Base-by-base conservation (phyloP, 2,329 filamentous ascomycete species). In the Chrysosporium keratinophilum region DNA sequence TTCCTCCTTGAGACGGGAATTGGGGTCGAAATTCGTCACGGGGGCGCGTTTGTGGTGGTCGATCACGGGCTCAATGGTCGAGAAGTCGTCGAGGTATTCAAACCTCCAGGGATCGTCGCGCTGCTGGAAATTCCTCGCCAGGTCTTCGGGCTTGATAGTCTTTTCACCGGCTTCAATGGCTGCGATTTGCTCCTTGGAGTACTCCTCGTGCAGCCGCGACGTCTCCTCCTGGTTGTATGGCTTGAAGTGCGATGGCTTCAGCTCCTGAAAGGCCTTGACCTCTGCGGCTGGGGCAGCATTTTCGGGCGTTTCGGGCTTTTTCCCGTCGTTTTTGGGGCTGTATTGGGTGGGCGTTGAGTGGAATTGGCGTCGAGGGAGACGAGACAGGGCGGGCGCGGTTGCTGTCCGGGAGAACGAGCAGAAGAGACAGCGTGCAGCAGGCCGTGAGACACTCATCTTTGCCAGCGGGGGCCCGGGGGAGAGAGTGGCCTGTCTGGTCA, bases 81-180 rank as follows among this genome's bases (percentile, higher is more conserved):
- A 81, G 64, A 95, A 85, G 69, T 95, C 88, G 67, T 96, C 89
- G 53, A 91, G 72, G 69, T 95, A 93, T 57, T 80, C 76, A 48
- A 90, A 74, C 51, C 76, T 76, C 75, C 87, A 86, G 7, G 82
- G 78, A 66, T 95, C 89, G 52, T 74, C 77, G 57, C 88, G 83
- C 61, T 87, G 69, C 42, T 81, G 77, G 59, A 84, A 87, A 71
- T 93, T 85, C 34, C 81, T 76, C 41, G 84, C 76, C 65, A 96
- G 67, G 69, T 97, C 88, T 60, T 82, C 76, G 9, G 84, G 74
- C 65, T 85, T 78, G 67, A 96, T 83, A 60, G 85, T 81, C 57
- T 78, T 74, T 71, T 96, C 90, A 62, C 85, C 89, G 46, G 86
- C 85, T 71, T 86, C 78, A 66, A 97, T 82, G 54, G 89, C 88